Percentiles rank a stretch among this genome's conserved stretches.
These are phyloP conservation scores for Crucihimalaya himalaica DNA, from an alignment of 345 rosid species.

Conservation along the genomic window DNA sequence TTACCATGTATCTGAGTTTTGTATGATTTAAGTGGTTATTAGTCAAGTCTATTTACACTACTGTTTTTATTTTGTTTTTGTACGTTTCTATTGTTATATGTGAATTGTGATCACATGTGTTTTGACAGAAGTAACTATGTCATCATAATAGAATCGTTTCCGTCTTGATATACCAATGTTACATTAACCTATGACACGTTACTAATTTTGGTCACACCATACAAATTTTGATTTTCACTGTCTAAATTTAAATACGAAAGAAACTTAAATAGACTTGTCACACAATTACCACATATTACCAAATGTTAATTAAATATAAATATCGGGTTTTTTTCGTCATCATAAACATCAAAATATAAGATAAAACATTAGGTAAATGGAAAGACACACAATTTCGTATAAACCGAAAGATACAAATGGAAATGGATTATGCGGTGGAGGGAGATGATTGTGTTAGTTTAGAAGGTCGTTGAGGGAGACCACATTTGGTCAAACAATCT, in stretches of 20 bases:
- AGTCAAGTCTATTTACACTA: conserved; percentile 18
- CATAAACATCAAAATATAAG: neutral
- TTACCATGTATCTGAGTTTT: conserved; percentile 35
- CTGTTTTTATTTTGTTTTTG: neutral
- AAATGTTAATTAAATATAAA: neutral
- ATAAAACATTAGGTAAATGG: neutral
- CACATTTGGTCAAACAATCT: conserved; percentile 27
- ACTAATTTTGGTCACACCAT: too few relatives aligned
- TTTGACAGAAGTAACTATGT: conserved; percentile 11
- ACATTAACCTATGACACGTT: too few relatives aligned
- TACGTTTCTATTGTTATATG: conserved; percentile 27
- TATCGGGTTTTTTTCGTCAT: neutral
- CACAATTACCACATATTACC: neutral
- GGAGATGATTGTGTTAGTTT: neutral
- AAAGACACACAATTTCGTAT: neutral
- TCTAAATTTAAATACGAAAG: too few relatives aligned
- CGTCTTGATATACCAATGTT: too few relatives aligned
- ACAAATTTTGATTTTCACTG: too few relatives aligned
- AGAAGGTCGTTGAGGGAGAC: conserved; percentile 18
- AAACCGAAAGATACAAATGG: neutral
- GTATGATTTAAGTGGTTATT: conserved; percentile 26
- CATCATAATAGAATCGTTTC: conserved; percentile 3
- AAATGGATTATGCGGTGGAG: neutral
- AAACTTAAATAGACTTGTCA: too few relatives aligned
- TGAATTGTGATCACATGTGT: conserved; percentile 26